Percentiles rank a stretch among this genome's conserved stretches.
Conservation (phyloP, 2,329 filamentous ascomycete genomes). For the Calycina herbarum region DNA sequence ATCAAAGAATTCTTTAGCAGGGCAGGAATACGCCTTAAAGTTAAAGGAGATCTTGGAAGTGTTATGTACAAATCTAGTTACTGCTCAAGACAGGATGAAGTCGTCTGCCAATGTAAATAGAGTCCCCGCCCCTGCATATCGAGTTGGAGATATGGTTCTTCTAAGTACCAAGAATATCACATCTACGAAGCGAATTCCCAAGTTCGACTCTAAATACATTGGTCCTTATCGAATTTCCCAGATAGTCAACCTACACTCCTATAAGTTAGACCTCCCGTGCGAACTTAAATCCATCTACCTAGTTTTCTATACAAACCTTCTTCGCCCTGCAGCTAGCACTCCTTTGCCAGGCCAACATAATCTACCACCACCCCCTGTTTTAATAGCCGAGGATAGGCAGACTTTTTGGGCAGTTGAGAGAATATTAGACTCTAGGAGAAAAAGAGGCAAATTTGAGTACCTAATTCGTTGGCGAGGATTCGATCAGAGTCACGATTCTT, state of each 20-base stretch:
- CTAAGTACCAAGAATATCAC: too few species aligned
- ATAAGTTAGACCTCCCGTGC: background rate
- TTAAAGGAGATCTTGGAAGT: constrained; percentile 2
- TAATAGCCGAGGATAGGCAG: background rate
- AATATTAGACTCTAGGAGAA: background rate
- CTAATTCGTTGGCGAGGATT: background rate
- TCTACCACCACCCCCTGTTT: background rate
- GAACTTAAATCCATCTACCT: background rate
- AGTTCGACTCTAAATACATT: too few species aligned
- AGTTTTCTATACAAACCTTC: background rate
- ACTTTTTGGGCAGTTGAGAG: background rate
- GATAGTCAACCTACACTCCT: background rate
- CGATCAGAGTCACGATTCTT: background rate
- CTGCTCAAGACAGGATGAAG: background rate
- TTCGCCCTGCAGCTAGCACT: background rate
- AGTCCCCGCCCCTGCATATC: too few species aligned
- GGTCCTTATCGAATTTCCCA: constrained; percentile 1
- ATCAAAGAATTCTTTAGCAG: background rate
- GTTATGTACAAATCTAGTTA: background rate
- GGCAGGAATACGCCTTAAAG: background rate
- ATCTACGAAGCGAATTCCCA: too few species aligned
- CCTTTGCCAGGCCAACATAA: constrained; percentile 1
- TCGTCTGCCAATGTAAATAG: constrained; percentile 4
- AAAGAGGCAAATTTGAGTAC: background rate
- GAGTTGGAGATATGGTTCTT: too few species aligned